These are phyloP conservation scores for Cyberlindnera samutprakarnensis DNA, from an alignment of 805 yeast genomes.

Conservation along the genomic window DNA sequence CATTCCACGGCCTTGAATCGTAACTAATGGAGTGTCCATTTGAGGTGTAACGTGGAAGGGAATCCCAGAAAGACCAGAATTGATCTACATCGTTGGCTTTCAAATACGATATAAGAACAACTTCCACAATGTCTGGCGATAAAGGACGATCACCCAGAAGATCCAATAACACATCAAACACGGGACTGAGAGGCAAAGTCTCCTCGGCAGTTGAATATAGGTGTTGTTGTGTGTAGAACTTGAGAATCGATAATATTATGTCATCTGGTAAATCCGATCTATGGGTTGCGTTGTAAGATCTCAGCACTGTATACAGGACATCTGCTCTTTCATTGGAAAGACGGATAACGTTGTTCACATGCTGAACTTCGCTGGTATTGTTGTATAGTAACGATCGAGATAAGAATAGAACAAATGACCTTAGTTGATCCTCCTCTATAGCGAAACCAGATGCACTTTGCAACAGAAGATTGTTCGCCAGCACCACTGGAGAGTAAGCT, in stretches of 20 bases:
- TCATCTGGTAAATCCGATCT: constrained; percentile 10
- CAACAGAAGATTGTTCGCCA: constrained; percentile 5
- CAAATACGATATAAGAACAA: constrained; percentile 14
- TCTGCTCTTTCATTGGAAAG: constrained; percentile 3
- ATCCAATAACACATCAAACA: constrained; percentile 12
- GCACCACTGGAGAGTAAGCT: not conserved
- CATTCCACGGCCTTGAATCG: constrained; percentile 19
- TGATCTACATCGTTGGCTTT: constrained; percentile 10
- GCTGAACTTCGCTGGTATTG: constrained; percentile 5
- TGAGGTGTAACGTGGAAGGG: constrained; percentile 2
- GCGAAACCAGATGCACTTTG: constrained; percentile 15
- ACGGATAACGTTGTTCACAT: constrained; percentile 2
- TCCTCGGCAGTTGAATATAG: constrained; percentile 5
- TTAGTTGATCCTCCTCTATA: constrained; percentile 9
- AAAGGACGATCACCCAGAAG: constrained; percentile 6
- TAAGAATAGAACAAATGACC: constrained; percentile 2
- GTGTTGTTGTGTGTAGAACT: constrained; percentile 18
- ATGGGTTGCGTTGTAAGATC: constrained; percentile 7
- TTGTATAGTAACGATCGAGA: constrained; percentile 3
- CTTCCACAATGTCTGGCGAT: constrained; percentile 6
- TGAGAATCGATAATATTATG: constrained; percentile 10
- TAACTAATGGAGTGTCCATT: constrained; percentile 2
- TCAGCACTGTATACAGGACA: constrained; percentile 8
- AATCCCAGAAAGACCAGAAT: constrained; percentile 18
- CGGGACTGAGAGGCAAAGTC: constrained; percentile 6